phyloP scores from a whole-genome alignment of 2,329 filamentous ascomycete genomes.

The Nemania abortiva region DNA sequence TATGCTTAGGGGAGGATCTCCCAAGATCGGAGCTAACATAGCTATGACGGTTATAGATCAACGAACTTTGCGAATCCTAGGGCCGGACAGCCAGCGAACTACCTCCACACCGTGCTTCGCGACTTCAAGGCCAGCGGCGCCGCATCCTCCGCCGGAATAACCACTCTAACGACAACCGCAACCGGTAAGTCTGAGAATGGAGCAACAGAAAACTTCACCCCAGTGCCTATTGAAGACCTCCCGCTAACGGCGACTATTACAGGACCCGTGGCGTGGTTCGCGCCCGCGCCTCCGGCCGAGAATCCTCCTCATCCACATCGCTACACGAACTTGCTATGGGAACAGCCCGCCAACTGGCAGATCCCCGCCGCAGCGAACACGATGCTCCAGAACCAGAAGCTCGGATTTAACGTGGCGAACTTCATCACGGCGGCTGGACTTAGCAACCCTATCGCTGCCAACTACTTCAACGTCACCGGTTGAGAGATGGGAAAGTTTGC shows the following conservation, averaged over 20 bases:
- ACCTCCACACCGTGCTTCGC: slow-evolving; percentile 50
- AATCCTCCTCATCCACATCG: slow-evolving; percentile 54
- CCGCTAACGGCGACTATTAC: slow-evolving; percentile 29
- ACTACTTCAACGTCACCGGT: slow-evolving; percentile 53
- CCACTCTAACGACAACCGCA: slow-evolving; percentile 40
- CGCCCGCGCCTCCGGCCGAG: slow-evolving; percentile 52
- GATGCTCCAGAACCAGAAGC: slow-evolving; percentile 50
- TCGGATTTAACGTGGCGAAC: slow-evolving; percentile 50
- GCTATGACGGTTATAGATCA: slow-evolving; percentile 36
- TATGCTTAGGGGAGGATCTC: background rate
- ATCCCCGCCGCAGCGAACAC: slow-evolving; percentile 49
- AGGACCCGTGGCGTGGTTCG: slow-evolving; percentile 48
- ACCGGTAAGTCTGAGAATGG: slow-evolving; percentile 14
- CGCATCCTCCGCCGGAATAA: slow-evolving; percentile 41
- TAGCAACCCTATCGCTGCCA: slow-evolving; percentile 48
- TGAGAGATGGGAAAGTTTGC: slow-evolving; percentile 2
- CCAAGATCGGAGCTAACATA: slow-evolving; percentile 25
- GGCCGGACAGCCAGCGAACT: slow-evolving; percentile 45
- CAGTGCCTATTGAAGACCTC: background rate
- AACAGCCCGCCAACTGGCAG: slow-evolving; percentile 52
- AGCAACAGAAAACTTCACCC: background rate
- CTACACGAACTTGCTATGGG: slow-evolving; percentile 56
- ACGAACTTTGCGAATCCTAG: slow-evolving; percentile 49
- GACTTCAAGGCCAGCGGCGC: slow-evolving; percentile 48
- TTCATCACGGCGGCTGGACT: slow-evolving; percentile 51